These are phyloP conservation scores for Termitomyces sp. DNA, from an alignment of 768 basidiomycete species.

Conservation along the genomic window DNA sequence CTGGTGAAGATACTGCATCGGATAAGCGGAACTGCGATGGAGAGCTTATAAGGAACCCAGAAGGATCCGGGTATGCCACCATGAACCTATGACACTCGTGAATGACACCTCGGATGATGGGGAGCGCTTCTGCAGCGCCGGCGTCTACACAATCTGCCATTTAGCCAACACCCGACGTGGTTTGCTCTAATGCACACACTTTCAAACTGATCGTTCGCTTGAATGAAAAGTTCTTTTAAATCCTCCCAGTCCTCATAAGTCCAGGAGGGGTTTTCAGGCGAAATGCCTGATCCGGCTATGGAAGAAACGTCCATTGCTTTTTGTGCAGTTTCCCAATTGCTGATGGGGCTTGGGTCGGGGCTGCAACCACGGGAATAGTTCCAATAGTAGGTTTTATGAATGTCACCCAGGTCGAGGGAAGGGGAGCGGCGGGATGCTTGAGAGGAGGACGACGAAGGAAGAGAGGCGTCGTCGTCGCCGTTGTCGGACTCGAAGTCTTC, in stretches of 20 bases:
- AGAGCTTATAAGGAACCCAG: conserved; percentile 36
- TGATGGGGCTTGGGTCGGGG: conserved; percentile 22
- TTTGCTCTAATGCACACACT: conserved; percentile 40
- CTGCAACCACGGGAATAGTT: conserved; percentile 27
- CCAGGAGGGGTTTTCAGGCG: conserved; percentile 19
- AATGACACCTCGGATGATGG: conserved; percentile 56
- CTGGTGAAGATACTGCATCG: background rate
- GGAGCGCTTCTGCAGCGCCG: conserved; percentile 43
- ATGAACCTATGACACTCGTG: conserved; percentile 68
- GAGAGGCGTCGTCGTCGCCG: conserved; percentile 19
- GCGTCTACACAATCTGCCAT: conserved; percentile 28
- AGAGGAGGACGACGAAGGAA: conserved; percentile 11
- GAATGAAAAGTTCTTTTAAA: conserved; percentile 57
- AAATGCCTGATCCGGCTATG: conserved; percentile 21
- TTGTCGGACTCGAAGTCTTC: conserved; percentile 6
- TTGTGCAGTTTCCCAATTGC: conserved; percentile 24
- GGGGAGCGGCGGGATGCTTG: conserved; percentile 5
- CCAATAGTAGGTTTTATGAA: conserved; percentile 25
- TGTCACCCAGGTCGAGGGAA: conserved; percentile 14
- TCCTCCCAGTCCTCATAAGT: conserved; percentile 59
- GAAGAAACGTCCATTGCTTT: conserved; percentile 38
- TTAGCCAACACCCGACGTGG: conserved; percentile 7
- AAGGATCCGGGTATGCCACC: conserved; percentile 49
- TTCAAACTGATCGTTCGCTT: conserved; percentile 55
- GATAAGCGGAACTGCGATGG: conserved; percentile 11